Conservation (phyloP, 768 basidiomycete genomes). For the Suillus plorans region DNA sequence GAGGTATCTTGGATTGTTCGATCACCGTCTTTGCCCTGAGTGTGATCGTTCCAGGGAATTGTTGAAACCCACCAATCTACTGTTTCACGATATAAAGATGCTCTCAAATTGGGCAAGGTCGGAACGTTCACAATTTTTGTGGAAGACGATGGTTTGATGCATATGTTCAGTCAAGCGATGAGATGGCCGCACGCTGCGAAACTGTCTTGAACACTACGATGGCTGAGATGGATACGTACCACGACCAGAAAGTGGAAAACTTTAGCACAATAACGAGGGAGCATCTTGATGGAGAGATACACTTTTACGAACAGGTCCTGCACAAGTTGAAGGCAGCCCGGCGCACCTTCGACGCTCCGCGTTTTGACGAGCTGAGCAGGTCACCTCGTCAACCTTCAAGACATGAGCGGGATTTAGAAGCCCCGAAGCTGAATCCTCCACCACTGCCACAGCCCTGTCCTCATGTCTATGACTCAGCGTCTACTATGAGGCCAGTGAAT, state of each 20-base stretch:
- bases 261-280: slow-evolving; percentile 57
- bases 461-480: slow-evolving; percentile 74
- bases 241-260: slow-evolving; percentile 71
- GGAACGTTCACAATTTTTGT: slow-evolving; percentile 12
- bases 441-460: slow-evolving; percentile 72
- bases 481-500: slow-evolving; percentile 75
- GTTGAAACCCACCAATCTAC: slow-evolving; percentile 77
- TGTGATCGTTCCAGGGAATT: slow-evolving; percentile 46
- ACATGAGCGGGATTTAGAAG: slow-evolving; percentile 72
- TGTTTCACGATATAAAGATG: slow-evolving; percentile 61
- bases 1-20: slow-evolving; percentile 41
- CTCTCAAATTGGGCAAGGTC: slow-evolving; percentile 38
- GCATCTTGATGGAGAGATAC: slow-evolving; percentile 79
- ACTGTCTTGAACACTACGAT: slow-evolving; percentile 86
- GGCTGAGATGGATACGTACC: slow-evolving; percentile 85
- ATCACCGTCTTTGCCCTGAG: not conserved
- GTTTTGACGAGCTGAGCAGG: slow-evolving; percentile 46
- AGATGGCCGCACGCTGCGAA: slow-evolving; percentile 74
- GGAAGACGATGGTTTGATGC: slow-evolving; percentile 1
- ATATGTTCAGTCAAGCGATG: slow-evolving; percentile 53
- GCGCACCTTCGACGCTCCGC: slow-evolving; percentile 47
- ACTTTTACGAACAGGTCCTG: slow-evolving; percentile 70
- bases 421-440: slow-evolving; percentile 43
- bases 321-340: slow-evolving; percentile 59
- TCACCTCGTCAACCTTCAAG: slow-evolving; percentile 65